phyloP scores from a whole-genome alignment of 192 early-diverging fungal species.

The Coemansia erecta region DNA sequence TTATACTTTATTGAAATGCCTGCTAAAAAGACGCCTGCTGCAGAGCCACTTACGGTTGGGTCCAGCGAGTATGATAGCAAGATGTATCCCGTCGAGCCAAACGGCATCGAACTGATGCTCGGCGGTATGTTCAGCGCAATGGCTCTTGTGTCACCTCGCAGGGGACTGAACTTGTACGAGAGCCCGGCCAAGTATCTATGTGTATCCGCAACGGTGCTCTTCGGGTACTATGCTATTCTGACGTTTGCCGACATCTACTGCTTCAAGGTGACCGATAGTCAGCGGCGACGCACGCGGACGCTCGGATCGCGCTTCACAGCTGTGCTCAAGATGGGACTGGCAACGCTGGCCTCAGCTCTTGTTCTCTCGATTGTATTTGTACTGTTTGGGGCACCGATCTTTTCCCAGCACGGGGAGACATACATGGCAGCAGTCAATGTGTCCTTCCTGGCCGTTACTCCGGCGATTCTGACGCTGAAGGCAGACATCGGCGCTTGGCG shows the following conservation, averaged over 20 bases:
- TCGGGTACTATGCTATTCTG: slow-evolving; percentile 41
- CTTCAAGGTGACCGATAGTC: slow-evolving; percentile 14
- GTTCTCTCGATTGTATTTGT: slow-evolving; percentile 17
- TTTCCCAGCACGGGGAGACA: slow-evolving; percentile 31
- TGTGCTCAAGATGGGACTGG: slow-evolving; percentile 8
- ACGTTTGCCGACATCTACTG: slow-evolving; percentile 46
- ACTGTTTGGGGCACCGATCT: slow-evolving; percentile 42
- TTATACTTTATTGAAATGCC: neutral
- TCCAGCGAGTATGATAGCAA: slow-evolving; percentile 13
- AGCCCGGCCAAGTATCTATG: slow-evolving; percentile 30
- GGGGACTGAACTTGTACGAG: slow-evolving; percentile 38
- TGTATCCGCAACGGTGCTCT: slow-evolving; percentile 22
- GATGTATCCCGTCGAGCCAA: slow-evolving; percentile 41
- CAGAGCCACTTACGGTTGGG: neutral
- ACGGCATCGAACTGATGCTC: slow-evolving; percentile 43
- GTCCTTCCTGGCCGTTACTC: slow-evolving; percentile 40
- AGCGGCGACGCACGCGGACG: neutral
- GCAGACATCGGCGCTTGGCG: slow-evolving; percentile 15
- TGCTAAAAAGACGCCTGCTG: neutral
- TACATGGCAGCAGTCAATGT: slow-evolving; percentile 34
- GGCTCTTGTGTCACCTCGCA: slow-evolving; percentile 38
- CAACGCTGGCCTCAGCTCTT: slow-evolving; percentile 11
- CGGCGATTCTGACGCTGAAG: slow-evolving; percentile 37
- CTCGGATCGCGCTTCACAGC: slow-evolving; percentile 4
- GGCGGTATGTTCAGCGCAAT: slow-evolving; percentile 37